These are phyloP conservation scores for Lyophyllum decastes DNA, from an alignment of 768 basidiomycete genomes.

Conservation along the genomic window DNA sequence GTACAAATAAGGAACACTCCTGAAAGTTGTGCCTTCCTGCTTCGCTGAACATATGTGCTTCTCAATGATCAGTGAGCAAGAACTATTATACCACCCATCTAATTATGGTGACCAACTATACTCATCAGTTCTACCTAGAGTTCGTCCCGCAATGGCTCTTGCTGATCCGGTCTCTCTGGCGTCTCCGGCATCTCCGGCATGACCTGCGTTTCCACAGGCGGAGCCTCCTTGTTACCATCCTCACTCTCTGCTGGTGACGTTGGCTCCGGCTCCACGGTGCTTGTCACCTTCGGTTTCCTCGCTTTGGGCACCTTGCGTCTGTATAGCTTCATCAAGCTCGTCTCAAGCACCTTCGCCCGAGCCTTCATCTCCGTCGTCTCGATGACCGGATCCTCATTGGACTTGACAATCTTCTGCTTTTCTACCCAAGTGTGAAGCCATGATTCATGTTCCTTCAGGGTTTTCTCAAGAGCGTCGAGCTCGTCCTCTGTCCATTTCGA, in stretches of 20 bases:
- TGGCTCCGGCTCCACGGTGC: constrained; percentile 23
- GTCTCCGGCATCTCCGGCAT: constrained; percentile 7
- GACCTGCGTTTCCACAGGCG: constrained; percentile 10
- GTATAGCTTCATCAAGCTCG: constrained; percentile 64
- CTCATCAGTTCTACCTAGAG: constrained; percentile 10
- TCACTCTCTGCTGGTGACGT: constrained; percentile 16
- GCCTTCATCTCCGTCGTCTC: constrained; percentile 85
- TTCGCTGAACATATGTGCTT: too few species aligned
- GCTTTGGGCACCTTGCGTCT: constrained; percentile 70
- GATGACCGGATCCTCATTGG: constrained; percentile 84
- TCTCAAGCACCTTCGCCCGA: constrained; percentile 79
- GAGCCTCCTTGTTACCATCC: constrained; percentile 3
- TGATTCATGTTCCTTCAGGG: constrained; percentile 74
- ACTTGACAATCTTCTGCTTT: constrained; percentile 74
- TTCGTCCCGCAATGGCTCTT: constrained; percentile 19
- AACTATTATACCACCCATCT: background rate
- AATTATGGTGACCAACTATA: background rate
- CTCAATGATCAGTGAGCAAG: too few species aligned
- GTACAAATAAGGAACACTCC: background rate
- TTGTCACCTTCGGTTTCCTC: constrained; percentile 50
- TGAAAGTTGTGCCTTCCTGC: background rate
- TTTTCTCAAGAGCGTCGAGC: constrained; percentile 74
- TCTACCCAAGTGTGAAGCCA: constrained; percentile 86
- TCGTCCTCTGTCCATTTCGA: constrained; percentile 90
- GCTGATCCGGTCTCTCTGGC: constrained; percentile 12